Evolutionary conservation across 2,329 filamentous ascomycete species (phyloP), one percentile per base, ranked within the genome.

Genomic region (Fusarium sterilihyphosum): DNA sequence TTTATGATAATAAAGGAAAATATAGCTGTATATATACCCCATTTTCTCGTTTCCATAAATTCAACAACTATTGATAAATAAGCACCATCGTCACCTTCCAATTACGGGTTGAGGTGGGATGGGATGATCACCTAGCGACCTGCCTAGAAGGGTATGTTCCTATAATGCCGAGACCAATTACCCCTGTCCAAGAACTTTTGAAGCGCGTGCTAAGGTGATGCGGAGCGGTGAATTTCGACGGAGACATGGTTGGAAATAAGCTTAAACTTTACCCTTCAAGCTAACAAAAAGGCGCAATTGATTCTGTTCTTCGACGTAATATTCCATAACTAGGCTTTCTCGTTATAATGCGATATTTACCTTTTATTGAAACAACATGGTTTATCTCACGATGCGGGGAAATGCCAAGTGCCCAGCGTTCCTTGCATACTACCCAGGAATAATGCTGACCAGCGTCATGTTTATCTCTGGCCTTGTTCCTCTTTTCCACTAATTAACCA

Each of bases 121-220:
- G 35, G 11, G 26, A 35, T 20, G 47, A 63, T 68, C 37, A 24
- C 2, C 37, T 1, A 37, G 6, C 31, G 33, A 69, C 58, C 65
- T 70, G 50, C 67, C 67, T 44, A 64, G n/a, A 70, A 16, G n/a
- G 44, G 67, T 7, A 62, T 38, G n/a, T 47, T 26, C 26, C 43
- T 43, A 24, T 1, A 20, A 14, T 33, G 17, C 49, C 49, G 33
- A 69, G 49, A 14, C 35, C 2, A 1, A 7, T 64, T 69, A 64
- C 65, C 65, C 67, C 67, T 69, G 57, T 29, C 22, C 10, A n/a
- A 22, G 50, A 41, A 31, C 33, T n/a, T 56, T 40, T 37, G n/a
- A 35, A 44, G 35, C 40, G 14, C 29, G 6, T 1, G 35, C 22
- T 29, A 11, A 35, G 8, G 7, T 5, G 31, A 31, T 24, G 8